Conservation (phyloP, 2,329 filamentous ascomycete species). For the Colletotrichum tamarilloi region DNA sequence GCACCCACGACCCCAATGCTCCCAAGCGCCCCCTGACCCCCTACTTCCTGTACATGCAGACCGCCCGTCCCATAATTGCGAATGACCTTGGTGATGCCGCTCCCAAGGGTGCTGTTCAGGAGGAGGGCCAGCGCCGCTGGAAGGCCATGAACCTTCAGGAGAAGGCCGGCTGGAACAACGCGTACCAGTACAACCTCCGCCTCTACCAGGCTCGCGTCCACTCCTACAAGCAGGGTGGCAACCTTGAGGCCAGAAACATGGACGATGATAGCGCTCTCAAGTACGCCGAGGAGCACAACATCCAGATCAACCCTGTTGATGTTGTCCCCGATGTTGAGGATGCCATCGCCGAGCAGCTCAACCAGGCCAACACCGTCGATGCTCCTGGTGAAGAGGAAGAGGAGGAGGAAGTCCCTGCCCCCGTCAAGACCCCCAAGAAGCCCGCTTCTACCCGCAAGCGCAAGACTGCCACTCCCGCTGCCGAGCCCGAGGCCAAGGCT, state of each 20-base stretch:
- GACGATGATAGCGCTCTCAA: constrained; percentile 67
- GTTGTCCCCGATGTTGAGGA: constrained; percentile 59
- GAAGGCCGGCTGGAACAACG: constrained; percentile 76
- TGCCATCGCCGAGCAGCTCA: constrained; percentile 69
- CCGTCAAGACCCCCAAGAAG: constrained; percentile 70
- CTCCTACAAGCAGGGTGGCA: constrained; percentile 72
- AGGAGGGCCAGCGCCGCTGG: constrained; percentile 90
- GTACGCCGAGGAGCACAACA: constrained; percentile 69
- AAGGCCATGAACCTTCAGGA: constrained; percentile 78
- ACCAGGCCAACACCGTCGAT: constrained; percentile 52
- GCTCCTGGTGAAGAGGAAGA: constrained; percentile 57
- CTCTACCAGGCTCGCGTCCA: constrained; percentile 74
- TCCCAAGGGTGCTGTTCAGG: constrained; percentile 87
- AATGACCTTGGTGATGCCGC: constrained; percentile 79
- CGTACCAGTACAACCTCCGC: constrained; percentile 75
- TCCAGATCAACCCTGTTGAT: constrained; percentile 64
- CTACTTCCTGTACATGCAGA: constrained; percentile 95
- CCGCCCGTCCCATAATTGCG: constrained; percentile 85
- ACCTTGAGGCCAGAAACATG: constrained; percentile 69
- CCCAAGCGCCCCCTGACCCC: constrained; percentile 94
- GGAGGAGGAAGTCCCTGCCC: constrained; percentile 50
- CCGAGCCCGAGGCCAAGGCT: constrained; percentile 50
- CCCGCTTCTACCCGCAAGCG: constrained; percentile 63
- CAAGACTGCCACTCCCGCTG: constrained; percentile 63
- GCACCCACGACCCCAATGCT: constrained; percentile 88